These are phyloP conservation scores for Polyporus arcularius DNA, from an alignment of 768 basidiomycete species.

Conservation along the genomic window DNA sequence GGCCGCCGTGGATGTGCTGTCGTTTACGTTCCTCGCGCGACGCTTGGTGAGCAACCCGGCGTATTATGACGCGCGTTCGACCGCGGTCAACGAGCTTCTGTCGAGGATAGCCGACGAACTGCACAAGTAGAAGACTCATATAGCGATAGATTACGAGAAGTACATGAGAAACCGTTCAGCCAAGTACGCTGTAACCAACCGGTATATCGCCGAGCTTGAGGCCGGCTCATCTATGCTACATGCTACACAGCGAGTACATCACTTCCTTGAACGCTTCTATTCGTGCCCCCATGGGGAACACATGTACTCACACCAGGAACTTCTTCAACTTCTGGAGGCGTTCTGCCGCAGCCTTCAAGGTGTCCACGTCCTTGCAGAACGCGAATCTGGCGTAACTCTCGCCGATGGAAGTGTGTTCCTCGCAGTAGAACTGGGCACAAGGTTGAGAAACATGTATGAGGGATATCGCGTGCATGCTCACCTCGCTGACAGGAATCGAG, in stretches of 20 bases:
- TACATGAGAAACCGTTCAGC: neutral
- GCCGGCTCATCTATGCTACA: neutral
- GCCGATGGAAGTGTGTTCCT: slow-evolving; percentile 82
- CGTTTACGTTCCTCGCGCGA: slow-evolving; percentile 77
- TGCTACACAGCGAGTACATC: neutral
- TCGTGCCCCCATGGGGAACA: neutral
- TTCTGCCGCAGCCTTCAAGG: slow-evolving; percentile 78
- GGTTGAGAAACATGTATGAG: neutral
- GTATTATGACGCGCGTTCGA: slow-evolving; percentile 68
- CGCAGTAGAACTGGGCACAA: slow-evolving; percentile 78
- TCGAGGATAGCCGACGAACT: slow-evolving; percentile 70
- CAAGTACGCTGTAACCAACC: neutral
- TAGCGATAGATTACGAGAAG: neutral
- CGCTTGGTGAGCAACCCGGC: slow-evolving; percentile 78
- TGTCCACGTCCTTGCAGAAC: slow-evolving; percentile 94
- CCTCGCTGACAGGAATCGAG: slow-evolving; percentile 94
- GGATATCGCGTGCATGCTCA: slow-evolving; percentile 35
- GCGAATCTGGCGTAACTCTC: slow-evolving; percentile 88
- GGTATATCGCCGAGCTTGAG: neutral
- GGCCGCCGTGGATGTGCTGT: slow-evolving; percentile 72
- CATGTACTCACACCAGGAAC: slow-evolving; percentile 43
- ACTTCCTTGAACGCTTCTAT: slow-evolving; percentile 2
- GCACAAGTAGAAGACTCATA: slow-evolving; percentile 19
- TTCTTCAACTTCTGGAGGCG: slow-evolving; percentile 76
- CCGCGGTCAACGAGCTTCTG: slow-evolving; percentile 52